Base-by-base conservation (phyloP, 2,329 filamentous ascomycete genomes). In the Zymoseptoria brevis region DNA sequence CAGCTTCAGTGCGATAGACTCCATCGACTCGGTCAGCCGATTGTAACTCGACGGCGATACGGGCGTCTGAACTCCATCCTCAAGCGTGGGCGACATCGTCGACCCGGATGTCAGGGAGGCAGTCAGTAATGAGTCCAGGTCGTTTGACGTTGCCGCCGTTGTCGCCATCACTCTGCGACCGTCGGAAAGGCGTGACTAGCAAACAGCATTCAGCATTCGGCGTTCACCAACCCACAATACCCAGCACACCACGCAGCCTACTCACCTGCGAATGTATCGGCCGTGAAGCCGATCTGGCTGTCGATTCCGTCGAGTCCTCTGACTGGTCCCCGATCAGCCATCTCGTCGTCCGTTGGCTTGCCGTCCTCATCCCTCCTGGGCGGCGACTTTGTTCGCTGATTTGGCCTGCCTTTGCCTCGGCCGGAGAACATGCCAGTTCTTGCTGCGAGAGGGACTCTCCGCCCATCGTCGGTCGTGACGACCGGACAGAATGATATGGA, bases 381-480 rank as follows among this genome's bases (percentile, higher is more conserved):
- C 41, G 70, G 70, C 9, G 67, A 70, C 58, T 69, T 69, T 19
- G 61, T 63, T 60, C 68, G 55, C 21, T 53, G 53, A 29, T 24
- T 53, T 24, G 51, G 11, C 26, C 58, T 52, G 30, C 56, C 54
- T 54, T 65, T 57, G 51, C 60, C 57, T 57, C 63, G 57, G 49
- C 60, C 60, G 57, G 58, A 54, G 54, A 51, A 51, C 58, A 56
- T 53, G 52, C 56, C 58, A 55, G 57, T 26, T 50, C 61, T 59
- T 45, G 62, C 57, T 50, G 65, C 55, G 60, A 72, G 61, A 59
- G 70, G 68, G 60, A 72, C 62, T 55, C 62, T 63, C 53, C 67
- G 59, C 50, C 70, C 70, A 55, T 72, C 70, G 62, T 72, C 70
- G 61, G 70, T 72, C 62, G 66, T 60, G 48, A 66, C 70, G 56